phyloP scores from a whole-genome alignment of 345 rosid genomes.

The Acer saccharum region DNA sequence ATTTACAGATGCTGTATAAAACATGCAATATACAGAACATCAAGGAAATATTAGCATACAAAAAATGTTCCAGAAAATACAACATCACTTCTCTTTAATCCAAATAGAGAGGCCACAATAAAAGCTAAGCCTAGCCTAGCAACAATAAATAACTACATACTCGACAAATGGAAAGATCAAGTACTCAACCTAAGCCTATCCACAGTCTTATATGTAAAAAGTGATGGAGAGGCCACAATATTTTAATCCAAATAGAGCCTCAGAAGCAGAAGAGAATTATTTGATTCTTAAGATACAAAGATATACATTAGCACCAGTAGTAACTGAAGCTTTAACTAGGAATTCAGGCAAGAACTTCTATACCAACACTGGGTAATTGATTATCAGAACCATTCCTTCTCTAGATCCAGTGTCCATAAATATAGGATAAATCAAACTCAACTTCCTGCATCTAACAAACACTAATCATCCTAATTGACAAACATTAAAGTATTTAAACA shows the following conservation, averaged over 20 bases:
- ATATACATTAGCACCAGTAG: conserved; percentile 45
- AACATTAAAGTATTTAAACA: no score
- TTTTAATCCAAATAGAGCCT: neutral
- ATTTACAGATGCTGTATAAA: conserved; percentile 46
- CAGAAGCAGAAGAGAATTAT: conserved; percentile 13
- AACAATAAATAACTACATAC: neutral
- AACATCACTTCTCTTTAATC: no score
- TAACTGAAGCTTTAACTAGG: conserved; percentile 44
- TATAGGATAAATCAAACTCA: no score
- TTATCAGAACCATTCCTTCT: no score
- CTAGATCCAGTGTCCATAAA: no score
- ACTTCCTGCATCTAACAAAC: no score
- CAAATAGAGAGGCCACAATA: no score
- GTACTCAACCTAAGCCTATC: neutral
- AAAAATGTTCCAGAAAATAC: neutral
- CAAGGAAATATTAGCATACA: conserved; percentile 1
- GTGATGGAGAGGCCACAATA: neutral
- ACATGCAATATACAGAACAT: conserved; percentile 18
- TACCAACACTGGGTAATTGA: no score
- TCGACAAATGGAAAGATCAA: neutral
- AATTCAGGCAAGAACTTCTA: no score
- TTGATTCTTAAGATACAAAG: conserved; percentile 16
- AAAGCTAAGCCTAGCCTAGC: no score
- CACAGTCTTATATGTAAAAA: neutral
- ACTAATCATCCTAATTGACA: no score